A percentile compares a stretch with the other conserved stretches of the same genome.
Evolutionary conservation across 441 rosid species (phyloP).

Genomic region (Gossypium schwendimanii): DNA sequence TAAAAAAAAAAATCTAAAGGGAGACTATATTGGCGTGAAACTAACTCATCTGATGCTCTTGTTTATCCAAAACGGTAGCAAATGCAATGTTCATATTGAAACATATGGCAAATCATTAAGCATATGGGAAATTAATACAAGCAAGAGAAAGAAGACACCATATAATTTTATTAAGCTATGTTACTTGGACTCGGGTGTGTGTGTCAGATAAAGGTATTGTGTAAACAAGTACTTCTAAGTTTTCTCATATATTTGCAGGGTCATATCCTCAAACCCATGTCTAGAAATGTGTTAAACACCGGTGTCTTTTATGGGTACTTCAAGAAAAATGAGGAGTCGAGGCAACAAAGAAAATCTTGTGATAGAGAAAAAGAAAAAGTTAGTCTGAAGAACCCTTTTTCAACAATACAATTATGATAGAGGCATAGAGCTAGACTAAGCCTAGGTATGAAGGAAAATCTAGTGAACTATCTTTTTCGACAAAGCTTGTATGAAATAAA

Average conservation of each 20-base stretch:
- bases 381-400: background rate
- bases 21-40: background rate
- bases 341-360: background rate
- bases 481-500: background rate
- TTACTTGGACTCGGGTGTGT: background rate
- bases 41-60: background rate
- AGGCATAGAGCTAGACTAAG: constrained; percentile 1
- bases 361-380: background rate
- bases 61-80: background rate
- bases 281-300: background rate
- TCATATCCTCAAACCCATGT: background rate
- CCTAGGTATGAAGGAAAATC: background rate
- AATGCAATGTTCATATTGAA: background rate
- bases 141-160: background rate
- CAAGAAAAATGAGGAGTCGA: background rate
- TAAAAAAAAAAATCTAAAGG: background rate
- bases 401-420: background rate
- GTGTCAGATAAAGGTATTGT: background rate
- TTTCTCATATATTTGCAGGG: background rate
- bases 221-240: background rate
- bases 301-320: background rate
- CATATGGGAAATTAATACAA: background rate
- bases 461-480: background rate
- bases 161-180: background rate
- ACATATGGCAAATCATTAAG: background rate